Conservation (phyloP, 1,284 basidiomycete genomes). For the Anthracocystis setariae region DNA sequence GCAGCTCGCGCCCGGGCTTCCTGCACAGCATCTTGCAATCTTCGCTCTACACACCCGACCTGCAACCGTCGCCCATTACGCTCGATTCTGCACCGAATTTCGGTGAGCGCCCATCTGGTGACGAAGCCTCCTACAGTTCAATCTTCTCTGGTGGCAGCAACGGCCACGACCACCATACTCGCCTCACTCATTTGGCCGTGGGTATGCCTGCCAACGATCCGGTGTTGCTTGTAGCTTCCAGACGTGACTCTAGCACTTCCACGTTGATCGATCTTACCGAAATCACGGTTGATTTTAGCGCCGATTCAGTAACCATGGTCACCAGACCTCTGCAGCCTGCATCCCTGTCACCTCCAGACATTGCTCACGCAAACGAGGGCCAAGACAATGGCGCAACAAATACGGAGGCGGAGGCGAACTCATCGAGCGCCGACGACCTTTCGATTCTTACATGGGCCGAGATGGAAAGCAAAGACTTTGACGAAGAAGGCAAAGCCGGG, state of each 20-base stretch:
- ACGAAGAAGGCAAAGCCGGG: background rate
- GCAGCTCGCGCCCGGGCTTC: background rate
- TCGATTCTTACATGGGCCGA: conserved; percentile 34
- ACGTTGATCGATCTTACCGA: conserved; percentile 31
- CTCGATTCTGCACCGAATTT: conserved; percentile 23
- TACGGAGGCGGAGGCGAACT: background rate
- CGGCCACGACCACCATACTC: background rate
- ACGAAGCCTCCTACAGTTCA: conserved; percentile 2
- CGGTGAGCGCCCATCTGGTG: conserved; percentile 1
- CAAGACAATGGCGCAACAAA: background rate
- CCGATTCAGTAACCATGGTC: conserved; percentile 34
- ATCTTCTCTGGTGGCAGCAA: conserved; percentile 4
- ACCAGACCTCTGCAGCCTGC: conserved; percentile 36
- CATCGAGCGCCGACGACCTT: background rate
- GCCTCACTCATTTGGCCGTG: conserved; percentile 40
- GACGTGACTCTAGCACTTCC: conserved; percentile 7
- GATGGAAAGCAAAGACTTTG: conserved; percentile 2
- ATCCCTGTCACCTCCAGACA: conserved; percentile 14
- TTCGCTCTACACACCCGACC: conserved; percentile 24
- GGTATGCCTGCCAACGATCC: conserved; percentile 40
- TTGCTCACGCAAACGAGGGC: background rate
- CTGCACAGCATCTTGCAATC: conserved; percentile 33
- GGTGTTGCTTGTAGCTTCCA: conserved; percentile 32
- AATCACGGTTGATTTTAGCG: conserved; percentile 29
- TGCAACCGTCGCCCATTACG: conserved; percentile 41